phyloP scores from a whole-genome alignment of 306 rosid species.

The Lathyrus tuberosus region DNA sequence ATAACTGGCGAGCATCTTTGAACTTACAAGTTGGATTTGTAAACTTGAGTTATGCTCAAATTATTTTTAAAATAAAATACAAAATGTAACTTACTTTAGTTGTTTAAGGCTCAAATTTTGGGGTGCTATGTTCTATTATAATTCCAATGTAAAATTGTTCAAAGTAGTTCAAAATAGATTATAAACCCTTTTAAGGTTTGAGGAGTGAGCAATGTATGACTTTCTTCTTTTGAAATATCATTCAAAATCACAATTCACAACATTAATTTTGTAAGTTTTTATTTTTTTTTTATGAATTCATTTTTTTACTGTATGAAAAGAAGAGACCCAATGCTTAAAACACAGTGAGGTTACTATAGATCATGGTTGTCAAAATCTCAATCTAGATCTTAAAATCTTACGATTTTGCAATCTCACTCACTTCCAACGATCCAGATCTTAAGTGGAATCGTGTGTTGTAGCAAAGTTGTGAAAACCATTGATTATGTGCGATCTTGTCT shows the following conservation, averaged over 20 bases:
- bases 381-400: too few species aligned
- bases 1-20: neutral
- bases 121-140: neutral
- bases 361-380: too few species aligned
- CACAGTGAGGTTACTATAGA: neutral
- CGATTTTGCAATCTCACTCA: too few species aligned
- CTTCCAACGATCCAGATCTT: too few species aligned
- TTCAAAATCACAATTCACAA: neutral
- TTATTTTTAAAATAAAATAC: neutral
- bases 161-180: neutral
- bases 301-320: too few species aligned
- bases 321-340: too few species aligned
- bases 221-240: neutral
- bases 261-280: neutral
- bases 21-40: neutral
- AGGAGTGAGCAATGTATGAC: neutral
- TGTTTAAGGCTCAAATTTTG: constrained; percentile 4
- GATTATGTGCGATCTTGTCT: too few species aligned
- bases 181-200: neutral
- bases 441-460: too few species aligned
- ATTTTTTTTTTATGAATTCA: neutral
- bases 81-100: constrained; percentile 8
- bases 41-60: neutral
- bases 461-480: too few species aligned
- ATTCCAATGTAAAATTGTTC: neutral